Evolutionary conservation across 192 early-diverging fungal species (phyloP).

Genomic region (Coemansia sp.): DNA sequence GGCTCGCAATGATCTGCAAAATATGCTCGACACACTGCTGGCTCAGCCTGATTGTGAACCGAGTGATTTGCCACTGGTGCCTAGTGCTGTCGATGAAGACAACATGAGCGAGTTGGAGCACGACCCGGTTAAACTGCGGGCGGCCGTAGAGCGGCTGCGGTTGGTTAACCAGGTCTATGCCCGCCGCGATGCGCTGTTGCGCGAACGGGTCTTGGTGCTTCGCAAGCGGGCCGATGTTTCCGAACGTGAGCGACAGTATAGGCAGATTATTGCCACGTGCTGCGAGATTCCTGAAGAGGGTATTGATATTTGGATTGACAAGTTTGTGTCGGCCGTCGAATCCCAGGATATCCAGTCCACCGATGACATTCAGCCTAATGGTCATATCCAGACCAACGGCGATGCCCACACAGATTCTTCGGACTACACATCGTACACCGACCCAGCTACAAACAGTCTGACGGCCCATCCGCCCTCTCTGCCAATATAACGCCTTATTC

Average conservation of each 20-base stretch:
- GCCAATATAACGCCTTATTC: background rate
- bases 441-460: background rate
- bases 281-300: conserved; percentile 76
- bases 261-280: conserved; percentile 81
- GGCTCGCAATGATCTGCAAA: conserved; percentile 29
- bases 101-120: conserved; percentile 17
- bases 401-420: no score
- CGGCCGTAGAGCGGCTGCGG: conserved; percentile 38
- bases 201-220: conserved; percentile 59
- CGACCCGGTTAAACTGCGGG: conserved; percentile 34
- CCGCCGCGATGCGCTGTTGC: conserved; percentile 50
- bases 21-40: conserved; percentile 26
- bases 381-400: no score
- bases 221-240: conserved; percentile 54
- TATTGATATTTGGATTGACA: conserved; percentile 75
- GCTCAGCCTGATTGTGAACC: conserved; percentile 3
- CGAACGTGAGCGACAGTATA: conserved; percentile 75
- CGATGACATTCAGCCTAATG: background rate
- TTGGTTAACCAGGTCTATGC: conserved; percentile 50
- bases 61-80: conserved; percentile 19
- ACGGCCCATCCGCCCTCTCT: background rate
- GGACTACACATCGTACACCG: background rate
- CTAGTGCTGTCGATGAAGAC: conserved; percentile 8
- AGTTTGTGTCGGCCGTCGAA: conserved; percentile 77
- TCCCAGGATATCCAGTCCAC: conserved; percentile 20